Evolutionary conservation across 2,329 filamentous ascomycete species (phyloP).

Genomic region (Colletotrichum costaricense): DNA sequence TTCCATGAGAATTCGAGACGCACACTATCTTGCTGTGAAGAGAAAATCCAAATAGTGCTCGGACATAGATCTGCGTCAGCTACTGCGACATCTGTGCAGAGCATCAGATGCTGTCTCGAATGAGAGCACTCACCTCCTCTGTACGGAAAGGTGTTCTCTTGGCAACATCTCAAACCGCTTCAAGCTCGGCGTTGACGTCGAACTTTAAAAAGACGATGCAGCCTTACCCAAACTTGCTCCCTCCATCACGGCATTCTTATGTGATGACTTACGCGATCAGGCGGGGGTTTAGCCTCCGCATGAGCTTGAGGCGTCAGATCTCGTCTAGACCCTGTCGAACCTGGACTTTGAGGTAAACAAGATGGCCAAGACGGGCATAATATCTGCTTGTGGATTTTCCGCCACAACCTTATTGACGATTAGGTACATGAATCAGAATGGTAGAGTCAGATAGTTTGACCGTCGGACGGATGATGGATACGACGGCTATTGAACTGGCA

Average conservation of each 20-base stretch:
- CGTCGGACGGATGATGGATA: not conserved
- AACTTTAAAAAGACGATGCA: slow-evolving; percentile 7
- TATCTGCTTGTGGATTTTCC: not conserved
- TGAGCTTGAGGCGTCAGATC: not conserved
- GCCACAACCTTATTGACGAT: too few species aligned
- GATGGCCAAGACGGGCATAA: slow-evolving; percentile 1
- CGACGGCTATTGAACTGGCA: not conserved
- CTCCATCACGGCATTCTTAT: not conserved
- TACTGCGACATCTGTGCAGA: not conserved
- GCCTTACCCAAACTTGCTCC: not conserved
- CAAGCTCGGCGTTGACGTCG: not conserved
- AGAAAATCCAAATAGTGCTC: not conserved
- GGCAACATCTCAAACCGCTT: not conserved
- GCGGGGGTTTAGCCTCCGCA: not conserved
- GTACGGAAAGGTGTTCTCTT: not conserved
- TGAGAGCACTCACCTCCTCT: not conserved
- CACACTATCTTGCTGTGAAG: not conserved
- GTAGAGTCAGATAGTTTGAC: not conserved
- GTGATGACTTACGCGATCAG: not conserved
- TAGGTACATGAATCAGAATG: not conserved
- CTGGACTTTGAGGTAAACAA: not conserved
- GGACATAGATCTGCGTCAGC: slow-evolving; percentile 2
- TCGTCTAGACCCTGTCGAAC: not conserved
- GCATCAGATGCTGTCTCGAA: not conserved
- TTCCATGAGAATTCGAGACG: slow-evolving; percentile 10